Evolutionary conservation across 805 yeast species (phyloP), one percentile per base, ranked within the genome.

Genomic region (Monosporozyma solicola): DNA sequence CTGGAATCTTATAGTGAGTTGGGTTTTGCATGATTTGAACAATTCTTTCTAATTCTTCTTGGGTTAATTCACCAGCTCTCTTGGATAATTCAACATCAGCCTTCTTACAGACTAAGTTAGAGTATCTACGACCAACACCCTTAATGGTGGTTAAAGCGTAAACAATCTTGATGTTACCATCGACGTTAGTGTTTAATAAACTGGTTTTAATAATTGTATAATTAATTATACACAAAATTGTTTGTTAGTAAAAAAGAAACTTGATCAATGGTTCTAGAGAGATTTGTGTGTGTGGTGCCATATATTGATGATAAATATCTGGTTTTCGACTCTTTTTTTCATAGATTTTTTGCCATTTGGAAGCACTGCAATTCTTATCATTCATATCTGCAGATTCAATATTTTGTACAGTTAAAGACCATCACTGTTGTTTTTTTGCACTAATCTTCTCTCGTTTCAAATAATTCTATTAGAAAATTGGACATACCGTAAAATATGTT

Each of bases 91-190:
- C 95, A 75, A 94, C 95, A 84, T 94, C 99, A 72, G 99, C 99
- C 86, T 92, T 95, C 88, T 95, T 95, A 85, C 98, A 94, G 75
- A 94, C 97, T 82, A 94, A 83, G 91, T 95, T 94, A 79, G 99
- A 83, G 87, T 92, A 95, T 83, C 99, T 94, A 81, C 98, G 95
- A 83, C 99, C 99, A 73, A 94, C 98, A 91, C 99, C 99, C 83
- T 97, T 88, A 77, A 94, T 95, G 80, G 91, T 87, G 85, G 99
- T 91, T 82, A 94, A 83, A 77, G 99, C 99, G 88, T 91, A 95
- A 92, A 94, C 95, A 79, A 94, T 85, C 86, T 94, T 94, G 85
- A 92, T 92, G 90, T 95, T 91, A 87, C 99, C 99, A 80, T 94
- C 99, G 77, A 94, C 97, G 91, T 94, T 94, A 81, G 99, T 94